Conservation (phyloP, 768 basidiomycete species). For the Phaeolepiota aurea region DNA sequence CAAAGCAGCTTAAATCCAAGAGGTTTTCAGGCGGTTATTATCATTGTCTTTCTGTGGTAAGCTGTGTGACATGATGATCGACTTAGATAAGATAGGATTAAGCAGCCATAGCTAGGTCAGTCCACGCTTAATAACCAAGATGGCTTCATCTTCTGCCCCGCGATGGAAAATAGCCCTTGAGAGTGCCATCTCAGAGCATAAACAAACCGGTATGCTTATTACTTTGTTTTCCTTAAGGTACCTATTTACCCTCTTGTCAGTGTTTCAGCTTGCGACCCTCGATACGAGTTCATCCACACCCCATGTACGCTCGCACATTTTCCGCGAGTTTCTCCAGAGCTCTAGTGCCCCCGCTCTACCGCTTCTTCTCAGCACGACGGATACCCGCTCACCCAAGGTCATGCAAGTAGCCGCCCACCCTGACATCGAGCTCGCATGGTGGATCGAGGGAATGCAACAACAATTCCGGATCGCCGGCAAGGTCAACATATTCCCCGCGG, state of each 20-base stretch:
- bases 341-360: conserved; percentile 37
- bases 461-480: conserved; percentile 67
- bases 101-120: no score
- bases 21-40: neutral
- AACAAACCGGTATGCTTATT: conserved; percentile 24
- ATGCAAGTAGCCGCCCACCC: conserved; percentile 40
- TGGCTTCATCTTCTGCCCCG: conserved; percentile 14
- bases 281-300: conserved; percentile 34
- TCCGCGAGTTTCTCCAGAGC: conserved; percentile 48
- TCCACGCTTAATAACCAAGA: no score
- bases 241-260: conserved; percentile 25
- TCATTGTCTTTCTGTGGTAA: neutral
- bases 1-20: neutral
- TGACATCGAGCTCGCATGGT: conserved; percentile 63
- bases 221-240: neutral
- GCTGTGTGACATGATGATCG: no score
- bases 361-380: conserved; percentile 61
- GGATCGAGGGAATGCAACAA: conserved; percentile 56
- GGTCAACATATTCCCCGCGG: conserved; percentile 45
- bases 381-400: conserved; percentile 65
- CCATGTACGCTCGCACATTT: conserved; percentile 58
- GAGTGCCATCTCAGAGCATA: conserved; percentile 29
- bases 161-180: conserved; percentile 42
- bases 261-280: conserved; percentile 53
- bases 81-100: no score